Conservation (phyloP, 805 yeast species). For the Candida alai region DNA sequence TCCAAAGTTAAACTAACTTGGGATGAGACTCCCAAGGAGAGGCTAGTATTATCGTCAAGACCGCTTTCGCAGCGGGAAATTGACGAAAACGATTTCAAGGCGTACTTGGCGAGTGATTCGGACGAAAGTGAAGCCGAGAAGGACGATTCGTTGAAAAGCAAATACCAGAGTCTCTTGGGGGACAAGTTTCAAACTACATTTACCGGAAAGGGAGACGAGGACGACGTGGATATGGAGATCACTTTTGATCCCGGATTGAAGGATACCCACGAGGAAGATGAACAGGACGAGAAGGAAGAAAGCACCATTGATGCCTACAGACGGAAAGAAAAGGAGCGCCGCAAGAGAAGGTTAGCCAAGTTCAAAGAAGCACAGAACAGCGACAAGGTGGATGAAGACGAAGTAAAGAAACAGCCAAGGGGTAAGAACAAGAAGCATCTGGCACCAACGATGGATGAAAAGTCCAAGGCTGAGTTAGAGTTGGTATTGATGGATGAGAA, state of each 20-base stretch:
- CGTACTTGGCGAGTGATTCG: slow-evolving; percentile 68
- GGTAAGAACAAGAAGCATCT: slow-evolving; percentile 19
- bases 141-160: slow-evolving; percentile 45
- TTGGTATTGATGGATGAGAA: slow-evolving; percentile 58
- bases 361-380: slow-evolving; percentile 51
- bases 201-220: slow-evolving; percentile 39
- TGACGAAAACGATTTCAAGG: slow-evolving; percentile 87
- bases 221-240: slow-evolving; percentile 87
- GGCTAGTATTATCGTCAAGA: slow-evolving; percentile 68
- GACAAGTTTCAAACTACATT: slow-evolving; percentile 31
- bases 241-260: slow-evolving; percentile 88
- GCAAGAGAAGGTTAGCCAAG: slow-evolving; percentile 76
- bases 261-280: slow-evolving; percentile 34
- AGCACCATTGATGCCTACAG: slow-evolving; percentile 74
- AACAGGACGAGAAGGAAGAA: slow-evolving; percentile 49
- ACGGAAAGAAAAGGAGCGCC: slow-evolving; percentile 90
- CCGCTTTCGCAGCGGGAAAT: slow-evolving; percentile 86
- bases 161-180: slow-evolving; percentile 58
- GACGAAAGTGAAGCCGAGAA: slow-evolving; percentile 21
- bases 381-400: slow-evolving; percentile 10
- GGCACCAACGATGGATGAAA: slow-evolving; percentile 17
- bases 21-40: slow-evolving; percentile 97
- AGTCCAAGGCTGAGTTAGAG: slow-evolving; percentile 63
- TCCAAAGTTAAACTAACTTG: slow-evolving; percentile 95
- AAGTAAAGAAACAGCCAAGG: slow-evolving; percentile 12